phyloP scores from a whole-genome alignment of 257 asterid genomes.

The Schizonepeta tenuifolia region DNA sequence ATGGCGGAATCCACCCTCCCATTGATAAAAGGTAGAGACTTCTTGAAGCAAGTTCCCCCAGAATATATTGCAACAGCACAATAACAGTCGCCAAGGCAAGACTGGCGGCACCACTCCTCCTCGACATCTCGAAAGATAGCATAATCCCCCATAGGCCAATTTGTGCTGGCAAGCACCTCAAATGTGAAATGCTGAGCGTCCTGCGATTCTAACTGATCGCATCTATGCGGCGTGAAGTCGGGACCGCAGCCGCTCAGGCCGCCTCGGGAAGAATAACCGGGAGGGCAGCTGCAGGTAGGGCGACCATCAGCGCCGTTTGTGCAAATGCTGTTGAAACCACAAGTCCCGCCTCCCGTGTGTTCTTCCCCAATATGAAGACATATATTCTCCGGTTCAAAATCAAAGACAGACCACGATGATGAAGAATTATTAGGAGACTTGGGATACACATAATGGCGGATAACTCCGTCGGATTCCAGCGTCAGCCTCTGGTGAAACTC shows the following conservation, averaged over 20 bases:
- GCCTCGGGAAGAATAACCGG: not conserved
- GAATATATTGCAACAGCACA: not conserved
- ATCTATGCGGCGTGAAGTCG: not conserved
- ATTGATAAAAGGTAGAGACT: not conserved
- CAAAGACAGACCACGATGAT: not conserved
- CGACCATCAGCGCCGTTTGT: not conserved
- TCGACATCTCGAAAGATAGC: not conserved
- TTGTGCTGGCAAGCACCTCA: not conserved
- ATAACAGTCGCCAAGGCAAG: not conserved
- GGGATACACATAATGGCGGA: slow-evolving; percentile 31
- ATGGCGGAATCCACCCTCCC: not conserved
- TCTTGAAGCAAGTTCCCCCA: not conserved
- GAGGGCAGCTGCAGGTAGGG: not conserved
- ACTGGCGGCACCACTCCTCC: slow-evolving; percentile 2
- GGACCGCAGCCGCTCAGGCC: not conserved
- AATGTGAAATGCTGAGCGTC: not conserved
- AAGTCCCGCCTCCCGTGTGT: not conserved
- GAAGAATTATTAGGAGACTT: not conserved
- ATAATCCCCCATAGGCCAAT: not conserved
- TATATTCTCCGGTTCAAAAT: not conserved
- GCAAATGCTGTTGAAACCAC: not conserved
- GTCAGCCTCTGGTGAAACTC: slow-evolving; percentile 35
- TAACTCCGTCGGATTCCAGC: slow-evolving; percentile 31
- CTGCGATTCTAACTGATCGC: not conserved
- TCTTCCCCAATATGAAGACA: not conserved